Evolutionary conservation across 768 basidiomycete species (phyloP).

Genomic region (Calocybe indica): DNA sequence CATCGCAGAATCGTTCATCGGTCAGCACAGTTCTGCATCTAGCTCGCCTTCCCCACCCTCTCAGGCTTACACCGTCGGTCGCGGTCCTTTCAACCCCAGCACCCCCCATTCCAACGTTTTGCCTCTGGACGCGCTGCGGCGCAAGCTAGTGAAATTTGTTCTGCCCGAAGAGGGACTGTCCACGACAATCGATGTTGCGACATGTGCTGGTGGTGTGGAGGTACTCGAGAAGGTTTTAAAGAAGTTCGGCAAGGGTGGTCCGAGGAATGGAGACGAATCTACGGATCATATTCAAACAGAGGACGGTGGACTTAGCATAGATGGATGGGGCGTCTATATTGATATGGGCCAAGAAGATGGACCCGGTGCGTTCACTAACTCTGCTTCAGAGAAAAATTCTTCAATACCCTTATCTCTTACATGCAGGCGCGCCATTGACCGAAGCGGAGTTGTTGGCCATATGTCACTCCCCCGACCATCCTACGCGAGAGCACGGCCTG

Average conservation of each 20-base stretch:
- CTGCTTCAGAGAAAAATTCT: background rate
- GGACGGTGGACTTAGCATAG: conserved; percentile 73
- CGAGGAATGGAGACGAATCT: conserved; percentile 38
- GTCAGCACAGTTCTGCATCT: conserved; percentile 24
- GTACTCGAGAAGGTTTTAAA: conserved; percentile 84
- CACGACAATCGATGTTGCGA: conserved; percentile 73
- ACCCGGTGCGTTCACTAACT: conserved; percentile 34
- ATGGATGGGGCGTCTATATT: conserved; percentile 86
- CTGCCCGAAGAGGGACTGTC: conserved; percentile 78
- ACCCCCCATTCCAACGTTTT: conserved; percentile 37
- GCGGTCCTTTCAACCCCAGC: conserved; percentile 50
- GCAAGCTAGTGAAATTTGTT: conserved; percentile 84
- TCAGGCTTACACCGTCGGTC: conserved; percentile 47
- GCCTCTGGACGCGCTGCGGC: conserved; percentile 72
- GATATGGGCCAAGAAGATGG: conserved; percentile 52
- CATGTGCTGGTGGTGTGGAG: conserved; percentile 78
- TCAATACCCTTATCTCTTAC: background rate
- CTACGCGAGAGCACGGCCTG: conserved; percentile 73
- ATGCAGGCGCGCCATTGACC: conserved; percentile 64
- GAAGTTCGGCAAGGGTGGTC: conserved; percentile 73
- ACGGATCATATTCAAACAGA: conserved; percentile 58
- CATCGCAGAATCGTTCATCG: conserved; percentile 59
- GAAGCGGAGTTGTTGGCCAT: conserved; percentile 78
- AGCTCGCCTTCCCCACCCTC: conserved; percentile 46
- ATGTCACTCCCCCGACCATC: conserved; percentile 78